A percentile compares a stretch with the other conserved stretches of the same genome.
phyloP scores from a whole-genome alignment of 2,329 filamentous ascomycete genomes.

The Neonectria faginata region DNA sequence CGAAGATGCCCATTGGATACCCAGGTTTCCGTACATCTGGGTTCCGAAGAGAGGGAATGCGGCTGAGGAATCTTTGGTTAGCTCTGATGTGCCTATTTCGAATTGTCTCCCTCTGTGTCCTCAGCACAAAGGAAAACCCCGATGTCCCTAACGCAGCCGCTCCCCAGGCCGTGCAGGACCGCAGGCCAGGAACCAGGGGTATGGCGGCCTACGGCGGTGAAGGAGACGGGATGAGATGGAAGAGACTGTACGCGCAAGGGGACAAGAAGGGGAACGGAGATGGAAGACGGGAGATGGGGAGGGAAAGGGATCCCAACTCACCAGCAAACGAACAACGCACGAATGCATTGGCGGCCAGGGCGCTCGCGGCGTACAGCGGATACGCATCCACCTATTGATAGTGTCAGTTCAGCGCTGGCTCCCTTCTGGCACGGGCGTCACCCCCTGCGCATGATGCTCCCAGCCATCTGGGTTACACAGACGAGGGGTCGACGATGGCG shows the following conservation, averaged over 20 bases:
- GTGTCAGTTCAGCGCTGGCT: constrained; percentile 40
- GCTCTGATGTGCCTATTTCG: constrained; percentile 14
- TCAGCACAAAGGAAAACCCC: background rate
- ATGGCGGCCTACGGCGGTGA: constrained; percentile 25
- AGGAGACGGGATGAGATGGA: constrained; percentile 11
- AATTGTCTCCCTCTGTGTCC: background rate
- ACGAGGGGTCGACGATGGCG: constrained; percentile 17
- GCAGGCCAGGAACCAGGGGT: constrained; percentile 13
- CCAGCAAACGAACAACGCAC: constrained; percentile 80
- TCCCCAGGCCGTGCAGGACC: constrained; percentile 7
- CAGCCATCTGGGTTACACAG: constrained; percentile 34
- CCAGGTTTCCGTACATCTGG: constrained; percentile 77
- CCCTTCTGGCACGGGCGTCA: constrained; percentile 33
- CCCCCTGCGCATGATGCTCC: constrained; percentile 23
- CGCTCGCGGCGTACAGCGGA: constrained; percentile 78
- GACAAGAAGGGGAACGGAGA: background rate
- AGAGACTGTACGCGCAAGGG: constrained; percentile 6
- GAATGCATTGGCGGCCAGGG: constrained; percentile 86
- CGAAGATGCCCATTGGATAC: constrained; percentile 76
- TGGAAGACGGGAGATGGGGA: constrained; percentile 9
- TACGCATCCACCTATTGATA: constrained; percentile 75
- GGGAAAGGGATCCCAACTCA: constrained; percentile 49
- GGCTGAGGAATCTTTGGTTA: constrained; percentile 57
- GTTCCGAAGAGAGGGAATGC: constrained; percentile 81
- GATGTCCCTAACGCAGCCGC: constrained; percentile 5